Evolutionary conservation across 306 rosid genomes (phyloP).

Genomic region (Dalbergia cochinchinensis): DNA sequence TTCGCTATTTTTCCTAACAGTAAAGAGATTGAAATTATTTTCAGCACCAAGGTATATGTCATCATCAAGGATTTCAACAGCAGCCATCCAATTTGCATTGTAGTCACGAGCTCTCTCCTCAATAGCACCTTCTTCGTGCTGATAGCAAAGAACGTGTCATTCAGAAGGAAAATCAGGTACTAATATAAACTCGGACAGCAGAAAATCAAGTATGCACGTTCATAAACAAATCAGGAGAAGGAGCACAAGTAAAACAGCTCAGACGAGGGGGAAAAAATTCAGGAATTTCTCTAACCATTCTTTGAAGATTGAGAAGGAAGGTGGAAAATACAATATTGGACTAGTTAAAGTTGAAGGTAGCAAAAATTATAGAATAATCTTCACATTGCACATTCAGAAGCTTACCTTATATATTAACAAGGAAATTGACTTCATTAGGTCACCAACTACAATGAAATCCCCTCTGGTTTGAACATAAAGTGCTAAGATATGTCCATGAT

Average conservation of each 20-base stretch:
- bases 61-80: constrained; percentile 97
- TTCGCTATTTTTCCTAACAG: constrained; percentile 74
- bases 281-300: background rate
- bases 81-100: constrained; percentile 97
- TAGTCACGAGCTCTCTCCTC: constrained; percentile 99
- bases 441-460: constrained; percentile 98
- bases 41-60: constrained; percentile 95
- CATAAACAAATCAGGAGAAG: constrained; percentile 1
- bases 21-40: constrained; percentile 66
- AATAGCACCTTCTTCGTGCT: constrained; percentile 99
- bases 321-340: background rate
- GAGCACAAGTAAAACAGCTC: background rate
- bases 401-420: constrained; percentile 93
- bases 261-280: background rate
- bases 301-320: background rate
- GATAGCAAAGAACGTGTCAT: constrained; percentile 33
- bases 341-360: background rate
- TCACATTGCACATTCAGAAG: constrained; percentile 1
- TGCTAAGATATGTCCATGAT: constrained; percentile 97
- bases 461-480: constrained; percentile 98
- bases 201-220: constrained; percentile 9
- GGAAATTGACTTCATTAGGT: constrained; percentile 93
- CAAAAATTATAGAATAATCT: constrained; percentile 3
- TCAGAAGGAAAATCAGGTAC: constrained; percentile 15
- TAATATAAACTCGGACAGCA: background rate